phyloP scores from a whole-genome alignment of 176 grass and related monocot genomes.

The Cenchrus purpureus region DNA sequence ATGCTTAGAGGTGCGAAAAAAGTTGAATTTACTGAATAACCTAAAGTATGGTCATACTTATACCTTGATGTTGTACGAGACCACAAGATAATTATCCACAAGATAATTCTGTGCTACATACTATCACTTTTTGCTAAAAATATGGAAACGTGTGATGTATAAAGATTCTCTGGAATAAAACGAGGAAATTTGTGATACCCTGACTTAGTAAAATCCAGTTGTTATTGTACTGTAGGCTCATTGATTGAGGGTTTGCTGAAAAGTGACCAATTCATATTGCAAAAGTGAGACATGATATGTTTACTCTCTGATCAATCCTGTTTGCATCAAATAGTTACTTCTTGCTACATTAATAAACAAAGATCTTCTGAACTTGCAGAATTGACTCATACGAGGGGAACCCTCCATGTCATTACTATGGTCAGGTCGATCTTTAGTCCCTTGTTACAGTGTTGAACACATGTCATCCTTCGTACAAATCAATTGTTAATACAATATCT shows the following conservation, averaged over 20 bases:
- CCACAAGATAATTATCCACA: not conserved
- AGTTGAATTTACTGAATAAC: not conserved
- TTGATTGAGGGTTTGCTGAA: not conserved
- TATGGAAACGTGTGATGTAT: not conserved
- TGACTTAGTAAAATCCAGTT: constrained; percentile 41
- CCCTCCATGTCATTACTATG: constrained; percentile 77
- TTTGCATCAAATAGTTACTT: constrained; percentile 39
- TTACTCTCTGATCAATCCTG: constrained; percentile 33
- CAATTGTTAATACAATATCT: constrained; percentile 69
- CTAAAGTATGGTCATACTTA: not conserved
- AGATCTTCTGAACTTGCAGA: constrained; percentile 62
- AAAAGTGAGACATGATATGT: constrained; percentile 5
- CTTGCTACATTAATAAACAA: constrained; percentile 32
- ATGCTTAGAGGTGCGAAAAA: not conserved
- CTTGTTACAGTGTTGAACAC: constrained; percentile 63
- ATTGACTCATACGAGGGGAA: constrained; percentile 64
- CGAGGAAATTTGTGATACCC: constrained; percentile 10
- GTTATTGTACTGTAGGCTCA: not conserved
- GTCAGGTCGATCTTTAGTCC: constrained; percentile 58
- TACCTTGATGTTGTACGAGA: constrained; percentile 24
- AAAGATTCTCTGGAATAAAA: constrained; percentile 6
- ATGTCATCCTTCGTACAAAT: constrained; percentile 63
- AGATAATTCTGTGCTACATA: not conserved
- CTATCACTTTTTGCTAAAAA: not conserved
- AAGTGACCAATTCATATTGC: constrained; percentile 19